These are phyloP conservation scores for Xenoacremonium recifei DNA, from an alignment of 2,329 filamentous ascomycete species.

Conservation along the genomic window DNA sequence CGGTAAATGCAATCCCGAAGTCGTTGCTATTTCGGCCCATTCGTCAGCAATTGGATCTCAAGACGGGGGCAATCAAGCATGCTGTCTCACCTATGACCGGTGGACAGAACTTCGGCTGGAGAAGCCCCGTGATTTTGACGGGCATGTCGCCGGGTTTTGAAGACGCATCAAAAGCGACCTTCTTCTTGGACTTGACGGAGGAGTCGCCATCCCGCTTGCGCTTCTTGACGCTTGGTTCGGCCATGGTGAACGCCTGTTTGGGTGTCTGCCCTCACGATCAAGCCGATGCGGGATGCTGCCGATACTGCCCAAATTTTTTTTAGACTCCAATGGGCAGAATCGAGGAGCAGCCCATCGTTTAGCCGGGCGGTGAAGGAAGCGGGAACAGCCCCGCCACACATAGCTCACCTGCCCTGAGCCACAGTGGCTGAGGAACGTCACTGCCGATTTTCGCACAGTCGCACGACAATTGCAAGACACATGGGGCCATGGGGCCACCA, in stretches of 20 bases:
- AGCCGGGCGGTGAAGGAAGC: constrained; percentile 23
- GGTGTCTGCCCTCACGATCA: constrained; percentile 8
- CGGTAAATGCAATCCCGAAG: constrained; percentile 36
- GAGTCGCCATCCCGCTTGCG: constrained; percentile 50
- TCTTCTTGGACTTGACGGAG: constrained; percentile 46
- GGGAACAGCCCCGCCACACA: constrained; percentile 9
- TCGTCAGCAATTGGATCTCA: constrained; percentile 24
- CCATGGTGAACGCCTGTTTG: constrained; percentile 31
- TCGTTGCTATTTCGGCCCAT: constrained; percentile 28
- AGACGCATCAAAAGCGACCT: constrained; percentile 46
- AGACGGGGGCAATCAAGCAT: neutral
- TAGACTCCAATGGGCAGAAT: constrained; percentile 22
- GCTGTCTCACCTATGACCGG: constrained; percentile 50
- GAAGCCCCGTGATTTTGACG: constrained; percentile 46
- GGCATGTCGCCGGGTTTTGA: constrained; percentile 22
- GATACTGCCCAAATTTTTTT: constrained; percentile 27
- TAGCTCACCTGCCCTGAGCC: neutral
- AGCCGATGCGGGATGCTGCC: constrained; percentile 23
- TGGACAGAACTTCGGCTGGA: constrained; percentile 45
- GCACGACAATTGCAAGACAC: no score
- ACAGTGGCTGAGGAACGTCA: constrained; percentile 1
- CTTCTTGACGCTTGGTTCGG: constrained; percentile 45
- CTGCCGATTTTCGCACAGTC: neutral
- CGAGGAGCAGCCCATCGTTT: constrained; percentile 23
- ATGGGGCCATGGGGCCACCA: no score